Conservation (phyloP, 257 asterid species). For the Solanum bulbocastanum region DNA sequence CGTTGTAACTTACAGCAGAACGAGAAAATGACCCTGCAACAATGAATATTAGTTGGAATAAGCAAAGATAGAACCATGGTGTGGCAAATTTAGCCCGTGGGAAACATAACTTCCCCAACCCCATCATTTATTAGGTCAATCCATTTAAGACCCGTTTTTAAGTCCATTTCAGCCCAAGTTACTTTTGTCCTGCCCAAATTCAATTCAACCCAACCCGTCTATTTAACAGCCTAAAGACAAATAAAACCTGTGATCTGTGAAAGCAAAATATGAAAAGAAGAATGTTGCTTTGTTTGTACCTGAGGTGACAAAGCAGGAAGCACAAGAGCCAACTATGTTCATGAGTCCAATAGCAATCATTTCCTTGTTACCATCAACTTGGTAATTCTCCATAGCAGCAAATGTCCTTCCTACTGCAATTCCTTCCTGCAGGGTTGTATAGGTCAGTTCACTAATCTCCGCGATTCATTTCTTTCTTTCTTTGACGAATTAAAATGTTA, state of each 20-base stretch:
- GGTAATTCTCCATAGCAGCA: slow-evolving; percentile 72
- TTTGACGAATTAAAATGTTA: neutral
- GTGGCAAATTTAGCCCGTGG: neutral
- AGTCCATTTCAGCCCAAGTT: neutral
- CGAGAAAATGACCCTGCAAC: slow-evolving; percentile 82
- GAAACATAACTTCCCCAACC: neutral
- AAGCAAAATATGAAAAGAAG: neutral
- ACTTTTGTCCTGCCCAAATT: neutral
- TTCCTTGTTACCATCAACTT: slow-evolving; percentile 95
- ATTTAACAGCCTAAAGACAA: neutral
- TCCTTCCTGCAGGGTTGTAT: slow-evolving; percentile 53
- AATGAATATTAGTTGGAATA: neutral
- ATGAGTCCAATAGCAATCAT: slow-evolving; percentile 95
- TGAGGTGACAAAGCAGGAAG: slow-evolving; percentile 87
- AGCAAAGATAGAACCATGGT: neutral
- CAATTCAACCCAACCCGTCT: too few relatives aligned
- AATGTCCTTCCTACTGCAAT: slow-evolving; percentile 96
- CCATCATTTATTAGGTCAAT: too few relatives aligned
- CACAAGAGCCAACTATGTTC: slow-evolving; percentile 92
- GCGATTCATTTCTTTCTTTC: neutral
- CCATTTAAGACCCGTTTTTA: neutral
- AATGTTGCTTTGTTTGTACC: slow-evolving; percentile 18
- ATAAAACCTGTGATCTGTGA: neutral
- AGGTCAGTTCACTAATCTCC: neutral
- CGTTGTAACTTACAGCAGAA: slow-evolving; percentile 85